Percentiles rank a stretch among this genome's conserved stretches.
phyloP scores from a whole-genome alignment of 1,284 basidiomycete species.

The Sanghuangporus weigelae region DNA sequence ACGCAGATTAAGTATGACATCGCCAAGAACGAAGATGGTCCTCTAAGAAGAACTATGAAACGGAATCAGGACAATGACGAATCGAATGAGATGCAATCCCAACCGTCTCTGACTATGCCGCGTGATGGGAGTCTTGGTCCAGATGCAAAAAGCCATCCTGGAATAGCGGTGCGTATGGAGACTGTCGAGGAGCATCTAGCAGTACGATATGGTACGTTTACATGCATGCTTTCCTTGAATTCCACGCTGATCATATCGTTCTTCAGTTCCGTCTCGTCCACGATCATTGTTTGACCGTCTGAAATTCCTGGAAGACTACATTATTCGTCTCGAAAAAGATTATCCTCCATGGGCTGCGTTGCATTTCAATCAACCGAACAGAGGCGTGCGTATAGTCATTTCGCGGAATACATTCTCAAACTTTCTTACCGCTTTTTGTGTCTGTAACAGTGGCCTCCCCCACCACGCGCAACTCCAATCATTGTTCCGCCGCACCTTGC shows the following conservation, averaged over 20 bases:
- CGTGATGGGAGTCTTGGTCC: constrained; percentile 22
- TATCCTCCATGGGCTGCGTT: constrained; percentile 80
- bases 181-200: constrained; percentile 67
- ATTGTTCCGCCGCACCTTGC: constrained; percentile 63
- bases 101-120: background rate
- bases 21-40: constrained; percentile 72
- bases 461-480: constrained; percentile 63
- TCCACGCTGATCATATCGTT: background rate
- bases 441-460: constrained; percentile 64
- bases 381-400: constrained; percentile 51
- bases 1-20: constrained; percentile 80
- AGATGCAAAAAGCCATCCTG: constrained; percentile 45
- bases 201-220: constrained; percentile 56
- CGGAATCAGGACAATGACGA: background rate
- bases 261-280: constrained; percentile 62
- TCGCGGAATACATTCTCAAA: background rate
- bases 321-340: constrained; percentile 66
- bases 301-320: constrained; percentile 67
- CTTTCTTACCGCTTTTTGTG: background rate
- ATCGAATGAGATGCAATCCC: constrained; percentile 20
- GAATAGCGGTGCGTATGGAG: constrained; percentile 51
- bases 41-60: constrained; percentile 53
- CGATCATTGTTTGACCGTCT: constrained; percentile 56
- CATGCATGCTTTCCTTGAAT: background rate
- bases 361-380: constrained; percentile 75